Percentiles rank a stretch among this genome's conserved stretches.
Evolutionary conservation across 2,329 filamentous ascomycete species (phyloP).

Genomic region (Bipolaris victoriae): DNA sequence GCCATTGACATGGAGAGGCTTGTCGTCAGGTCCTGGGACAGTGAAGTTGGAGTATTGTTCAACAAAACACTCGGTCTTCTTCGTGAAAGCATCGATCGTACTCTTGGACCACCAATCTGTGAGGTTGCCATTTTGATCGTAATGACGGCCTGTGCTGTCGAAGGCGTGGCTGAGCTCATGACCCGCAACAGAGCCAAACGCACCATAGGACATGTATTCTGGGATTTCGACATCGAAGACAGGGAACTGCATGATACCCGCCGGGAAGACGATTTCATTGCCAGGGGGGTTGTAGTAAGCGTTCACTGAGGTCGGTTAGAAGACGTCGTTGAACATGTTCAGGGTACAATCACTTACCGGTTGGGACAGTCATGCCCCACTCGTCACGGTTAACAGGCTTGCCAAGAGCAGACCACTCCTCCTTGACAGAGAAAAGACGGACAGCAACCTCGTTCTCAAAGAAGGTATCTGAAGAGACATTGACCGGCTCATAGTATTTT

Average conservation of each 20-base stretch:
- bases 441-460: constrained; percentile 65
- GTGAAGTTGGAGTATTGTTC: constrained; percentile 70
- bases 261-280: constrained; percentile 74
- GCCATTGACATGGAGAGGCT: constrained; percentile 67
- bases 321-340: neutral
- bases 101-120: constrained; percentile 70
- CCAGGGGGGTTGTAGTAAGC: constrained; percentile 68
- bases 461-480: constrained; percentile 59
- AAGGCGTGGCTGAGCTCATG: constrained; percentile 75
- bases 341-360: constrained; percentile 23
- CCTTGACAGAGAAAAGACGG: constrained; percentile 55
- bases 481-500: constrained; percentile 62
- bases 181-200: constrained; percentile 69
- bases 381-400: constrained; percentile 65
- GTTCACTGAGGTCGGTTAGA: constrained; percentile 51
- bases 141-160: constrained; percentile 69
- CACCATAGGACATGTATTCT: constrained; percentile 71
- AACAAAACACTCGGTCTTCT: constrained; percentile 69
- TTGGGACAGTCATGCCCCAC: constrained; percentile 67
- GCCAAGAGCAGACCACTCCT: constrained; percentile 64
- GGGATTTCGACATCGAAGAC: constrained; percentile 69
- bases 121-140: constrained; percentile 68
- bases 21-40: constrained; percentile 62
- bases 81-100: constrained; percentile 64
- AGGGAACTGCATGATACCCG: constrained; percentile 71